Percentiles rank a stretch among this genome's conserved stretches.
Evolutionary conservation across 495 filamentous ascomycete species (phyloP).

Genomic region (Usnea hakonensis): DNA sequence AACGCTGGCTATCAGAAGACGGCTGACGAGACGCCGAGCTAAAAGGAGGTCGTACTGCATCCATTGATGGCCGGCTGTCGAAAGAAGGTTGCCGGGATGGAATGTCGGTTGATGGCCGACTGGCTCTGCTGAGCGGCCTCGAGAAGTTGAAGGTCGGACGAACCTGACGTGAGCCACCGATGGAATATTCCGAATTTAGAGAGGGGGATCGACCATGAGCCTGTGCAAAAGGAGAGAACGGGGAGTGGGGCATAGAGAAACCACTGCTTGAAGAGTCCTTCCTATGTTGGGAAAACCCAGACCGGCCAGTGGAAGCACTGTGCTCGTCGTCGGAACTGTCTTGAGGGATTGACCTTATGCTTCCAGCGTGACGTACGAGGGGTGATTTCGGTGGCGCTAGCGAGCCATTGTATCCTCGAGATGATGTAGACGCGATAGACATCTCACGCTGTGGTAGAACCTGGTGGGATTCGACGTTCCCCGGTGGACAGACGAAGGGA

Average conservation of each 20-base stretch:
- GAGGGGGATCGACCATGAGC: slow-evolving; percentile 67
- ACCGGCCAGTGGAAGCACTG: slow-evolving; percentile 45
- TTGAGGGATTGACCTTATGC: slow-evolving; percentile 45
- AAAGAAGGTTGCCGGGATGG: slow-evolving; percentile 39
- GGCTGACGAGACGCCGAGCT: slow-evolving; percentile 27
- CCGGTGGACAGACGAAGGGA: not conserved
- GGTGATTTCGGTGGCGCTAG: slow-evolving; percentile 54
- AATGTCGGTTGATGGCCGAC: slow-evolving; percentile 53
- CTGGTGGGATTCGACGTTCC: slow-evolving; percentile 8
- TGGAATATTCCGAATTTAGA: slow-evolving; percentile 66
- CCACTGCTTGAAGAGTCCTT: slow-evolving; percentile 62
- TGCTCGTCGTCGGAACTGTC: slow-evolving; percentile 62
- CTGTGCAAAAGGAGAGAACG: slow-evolving; percentile 51
- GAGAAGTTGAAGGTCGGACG: slow-evolving; percentile 89
- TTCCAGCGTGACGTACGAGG: slow-evolving; percentile 45
- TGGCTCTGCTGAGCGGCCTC: slow-evolving; percentile 73
- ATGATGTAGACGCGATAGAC: slow-evolving; percentile 40
- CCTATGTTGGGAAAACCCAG: slow-evolving; percentile 44
- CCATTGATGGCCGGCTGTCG: slow-evolving; percentile 32
- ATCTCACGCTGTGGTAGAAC: slow-evolving; percentile 31
- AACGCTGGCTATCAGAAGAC: slow-evolving; percentile 31
- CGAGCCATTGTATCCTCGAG: slow-evolving; percentile 38
- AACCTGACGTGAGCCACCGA: slow-evolving; percentile 51
- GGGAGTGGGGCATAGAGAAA: slow-evolving; percentile 53
- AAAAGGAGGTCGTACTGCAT: slow-evolving; percentile 14